Base-by-base conservation (phyloP, 495 filamentous ascomycete genomes). In the Aspergillus campestris region DNA sequence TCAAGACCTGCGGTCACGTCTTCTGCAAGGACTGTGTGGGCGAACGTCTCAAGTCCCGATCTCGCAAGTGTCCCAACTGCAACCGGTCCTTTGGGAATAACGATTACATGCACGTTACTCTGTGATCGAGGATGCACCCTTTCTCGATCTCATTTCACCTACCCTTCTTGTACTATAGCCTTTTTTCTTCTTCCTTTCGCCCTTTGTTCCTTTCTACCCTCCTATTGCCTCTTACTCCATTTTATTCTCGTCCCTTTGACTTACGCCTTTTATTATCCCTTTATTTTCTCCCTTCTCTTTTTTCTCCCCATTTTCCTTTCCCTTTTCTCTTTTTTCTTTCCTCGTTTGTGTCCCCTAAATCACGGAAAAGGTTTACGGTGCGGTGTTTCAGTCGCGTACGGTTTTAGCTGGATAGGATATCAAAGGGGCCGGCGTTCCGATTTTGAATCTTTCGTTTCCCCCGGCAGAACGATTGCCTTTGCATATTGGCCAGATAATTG, bases 1-100 rank as follows among this genome's bases (percentile, higher is more conserved):
- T 98, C 53, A 89, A 89, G 59, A 87, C 84, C 10, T 98, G 92
- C 62, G 92, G 92, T n/a, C 92, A 98, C 65, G 81, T 94, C 14
- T 95, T 97, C 64, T 98, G 92, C 78, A 80, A 77, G 53, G 77
- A 80, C 24, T 98, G 92, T 58, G 83, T 94, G 24, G 87, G 94
- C 42, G 83, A 90, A 56, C 82, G 89, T 40, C 79, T 94, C 41
- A 72, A 76, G 7, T 92, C 90, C 47, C 86, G 92, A 31, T 89
- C 87, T 60, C 79, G 92, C 46, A 97, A 97, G 65, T 98, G 92
- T 57, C 92, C 92, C 5, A 90, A 83, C 55, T 98, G 92, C 71
- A 84, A 82, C 60, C 82, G 82, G 62, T 80, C 88, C 2, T 98
- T 98, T 57, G 89, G 91, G 48, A 81, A 80, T 53, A 87, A 82